Percentiles rank a stretch among this genome's conserved stretches.
Conservation (phyloP, 2,329 filamentous ascomycete genomes). For the Penicillium sp. region DNA sequence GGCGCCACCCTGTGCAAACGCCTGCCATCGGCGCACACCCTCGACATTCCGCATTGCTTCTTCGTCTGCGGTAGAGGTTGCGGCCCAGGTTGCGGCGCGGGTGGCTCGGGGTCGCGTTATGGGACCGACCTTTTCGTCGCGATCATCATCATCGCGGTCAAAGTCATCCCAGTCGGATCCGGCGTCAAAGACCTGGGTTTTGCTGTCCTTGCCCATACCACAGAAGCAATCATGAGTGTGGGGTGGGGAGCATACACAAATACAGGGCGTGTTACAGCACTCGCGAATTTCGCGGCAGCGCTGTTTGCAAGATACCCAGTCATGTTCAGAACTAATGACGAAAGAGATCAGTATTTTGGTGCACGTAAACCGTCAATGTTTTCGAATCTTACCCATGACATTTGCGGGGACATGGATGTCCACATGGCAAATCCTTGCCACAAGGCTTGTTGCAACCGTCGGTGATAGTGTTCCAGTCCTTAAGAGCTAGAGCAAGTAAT, state of each 20-base stretch:
- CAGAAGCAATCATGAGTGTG: neutral
- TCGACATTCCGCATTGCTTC: neutral
- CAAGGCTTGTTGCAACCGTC: constrained; percentile 56
- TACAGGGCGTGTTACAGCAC: neutral
- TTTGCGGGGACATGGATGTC: constrained; percentile 51
- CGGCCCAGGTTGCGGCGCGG: neutral
- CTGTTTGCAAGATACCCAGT: constrained; percentile 1
- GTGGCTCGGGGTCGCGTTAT: too few species aligned
- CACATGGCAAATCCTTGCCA: constrained; percentile 46
- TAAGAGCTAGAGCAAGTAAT: neutral
- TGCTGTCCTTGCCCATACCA: neutral
- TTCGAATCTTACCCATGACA: constrained; percentile 52
- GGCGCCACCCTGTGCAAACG: neutral
- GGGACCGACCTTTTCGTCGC: neutral
- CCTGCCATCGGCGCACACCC: neutral
- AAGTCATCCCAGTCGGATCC: neutral
- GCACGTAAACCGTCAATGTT: neutral
- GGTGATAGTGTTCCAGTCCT: constrained; percentile 52
- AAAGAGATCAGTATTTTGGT: neutral
- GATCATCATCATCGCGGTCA: neutral
- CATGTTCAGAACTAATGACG: neutral
- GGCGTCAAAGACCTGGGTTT: neutral
- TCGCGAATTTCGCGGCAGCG: neutral
- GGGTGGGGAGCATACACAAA: constrained; percentile 1
- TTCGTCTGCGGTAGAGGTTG: neutral